Conservation (phyloP, 163 green algal genomes). For the Chloroidium sp. region DNA sequence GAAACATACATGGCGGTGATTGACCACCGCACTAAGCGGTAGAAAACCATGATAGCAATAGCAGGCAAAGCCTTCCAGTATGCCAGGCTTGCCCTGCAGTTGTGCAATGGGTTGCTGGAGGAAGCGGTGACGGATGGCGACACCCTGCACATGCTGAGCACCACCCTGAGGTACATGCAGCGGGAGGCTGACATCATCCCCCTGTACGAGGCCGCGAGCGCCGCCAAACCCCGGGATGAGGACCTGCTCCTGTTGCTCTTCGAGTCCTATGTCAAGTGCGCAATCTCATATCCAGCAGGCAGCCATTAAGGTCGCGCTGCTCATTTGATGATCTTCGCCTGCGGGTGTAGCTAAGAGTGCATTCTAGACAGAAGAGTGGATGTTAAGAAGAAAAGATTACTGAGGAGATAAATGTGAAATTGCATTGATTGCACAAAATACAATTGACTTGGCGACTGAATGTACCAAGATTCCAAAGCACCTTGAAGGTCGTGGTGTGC, state of each 20-base stretch:
- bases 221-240: conserved; percentile 28
- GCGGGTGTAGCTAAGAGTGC: not conserved
- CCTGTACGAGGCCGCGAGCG: conserved; percentile 45
- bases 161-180: conserved; percentile 38
- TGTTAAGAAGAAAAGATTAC: too few species aligned
- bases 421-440: too few species aligned
- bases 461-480: too few species aligned
- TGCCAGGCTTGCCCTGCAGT: conserved; percentile 13
- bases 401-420: too few species aligned
- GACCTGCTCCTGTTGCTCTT: conserved; percentile 56
- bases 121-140: conserved; percentile 43
- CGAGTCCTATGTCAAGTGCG: conserved; percentile 42
- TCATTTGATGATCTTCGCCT: not conserved
- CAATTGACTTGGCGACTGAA: too few species aligned
- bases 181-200: conserved; percentile 28
- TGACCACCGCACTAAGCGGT: too few species aligned
- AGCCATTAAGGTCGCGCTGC: not conserved
- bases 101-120: conserved; percentile 29
- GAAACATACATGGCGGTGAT: too few species aligned
- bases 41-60: not conserved
- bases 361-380: too few species aligned
- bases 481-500: too few species aligned
- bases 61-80: not conserved
- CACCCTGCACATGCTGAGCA: conserved; percentile 47
- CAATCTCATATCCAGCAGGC: not conserved